Evolutionary conservation across 2,329 filamentous ascomycete genomes (phyloP).

Genomic region (Ophiosphaerella herpotricha): DNA sequence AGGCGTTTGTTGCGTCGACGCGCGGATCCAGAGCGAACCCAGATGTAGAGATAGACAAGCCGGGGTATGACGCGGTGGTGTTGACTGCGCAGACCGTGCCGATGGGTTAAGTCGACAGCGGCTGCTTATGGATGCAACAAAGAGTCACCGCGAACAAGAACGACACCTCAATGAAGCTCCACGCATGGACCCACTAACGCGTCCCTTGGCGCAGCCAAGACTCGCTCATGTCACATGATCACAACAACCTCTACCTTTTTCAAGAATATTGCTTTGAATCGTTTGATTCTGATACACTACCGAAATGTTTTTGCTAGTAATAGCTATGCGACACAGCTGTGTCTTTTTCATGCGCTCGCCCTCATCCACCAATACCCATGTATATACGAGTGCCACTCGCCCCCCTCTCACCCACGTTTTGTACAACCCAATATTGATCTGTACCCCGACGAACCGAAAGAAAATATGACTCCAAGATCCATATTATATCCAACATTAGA

Average conservation of each 20-base stretch:
- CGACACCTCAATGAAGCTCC: neutral
- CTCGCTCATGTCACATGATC: neutral
- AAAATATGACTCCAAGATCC: neutral
- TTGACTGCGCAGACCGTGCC: conserved; percentile 18
- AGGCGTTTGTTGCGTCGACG: conserved; percentile 2
- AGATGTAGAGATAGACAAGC: too few species aligned
- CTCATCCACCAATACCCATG: neutral
- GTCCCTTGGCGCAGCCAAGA: too few species aligned
- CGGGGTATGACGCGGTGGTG: neutral
- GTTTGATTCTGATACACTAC: neutral
- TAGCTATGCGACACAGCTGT: conserved; percentile 6
- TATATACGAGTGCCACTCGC: neutral
- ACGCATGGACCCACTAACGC: neutral
- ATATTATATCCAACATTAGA: conserved; percentile 15
- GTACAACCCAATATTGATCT: neutral
- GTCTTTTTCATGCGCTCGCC: conserved; percentile 4
- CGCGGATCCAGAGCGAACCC: neutral
- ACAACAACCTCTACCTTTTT: neutral
- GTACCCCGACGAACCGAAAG: conserved; percentile 1
- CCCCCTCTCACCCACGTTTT: neutral
- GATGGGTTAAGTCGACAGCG: conserved; percentile 23
- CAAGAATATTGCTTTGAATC: neutral
- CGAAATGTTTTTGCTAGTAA: conserved; percentile 19
- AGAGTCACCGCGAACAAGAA: conserved; percentile 18
- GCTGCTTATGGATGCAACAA: conserved; percentile 21